Percentiles rank a stretch among this genome's conserved stretches.
These are phyloP conservation scores for Arabidopsis lyrata DNA, from an alignment of 441 rosid species.

Conservation along the genomic window DNA sequence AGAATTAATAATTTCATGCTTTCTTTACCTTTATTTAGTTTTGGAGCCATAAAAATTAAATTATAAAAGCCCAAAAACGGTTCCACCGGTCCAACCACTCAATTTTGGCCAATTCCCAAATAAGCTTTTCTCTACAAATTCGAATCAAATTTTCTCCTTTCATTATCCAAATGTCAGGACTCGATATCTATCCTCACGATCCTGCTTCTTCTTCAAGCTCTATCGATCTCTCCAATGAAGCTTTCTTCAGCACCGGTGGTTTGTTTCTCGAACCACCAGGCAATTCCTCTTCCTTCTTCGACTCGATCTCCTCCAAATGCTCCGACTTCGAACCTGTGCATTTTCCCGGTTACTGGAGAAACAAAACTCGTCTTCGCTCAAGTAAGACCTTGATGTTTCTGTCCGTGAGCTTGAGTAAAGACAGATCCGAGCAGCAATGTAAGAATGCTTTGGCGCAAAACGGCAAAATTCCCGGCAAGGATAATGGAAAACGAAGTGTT, in stretches of 20 bases:
- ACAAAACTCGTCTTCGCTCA: slow-evolving; percentile 33
- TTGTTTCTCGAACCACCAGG: slow-evolving; percentile 65
- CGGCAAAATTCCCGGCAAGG: slow-evolving; percentile 35
- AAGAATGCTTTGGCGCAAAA: slow-evolving; percentile 45
- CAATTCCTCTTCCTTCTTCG: slow-evolving; percentile 57
- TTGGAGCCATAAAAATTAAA: slow-evolving; percentile 6
- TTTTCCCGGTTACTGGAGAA: slow-evolving; percentile 38
- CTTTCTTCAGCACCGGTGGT: slow-evolving; percentile 57
- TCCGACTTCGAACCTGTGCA: slow-evolving; percentile 34
- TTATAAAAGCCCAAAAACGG: not conserved
- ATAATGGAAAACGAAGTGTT: slow-evolving; percentile 44
- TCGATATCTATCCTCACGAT: slow-evolving; percentile 42
- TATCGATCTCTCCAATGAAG: slow-evolving; percentile 37
- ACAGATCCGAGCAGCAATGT: slow-evolving; percentile 46
- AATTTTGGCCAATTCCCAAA: slow-evolving; percentile 1
- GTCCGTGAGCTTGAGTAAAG: slow-evolving; percentile 66
- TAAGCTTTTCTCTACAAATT: slow-evolving; percentile 7
- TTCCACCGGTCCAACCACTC: slow-evolving; percentile 22
- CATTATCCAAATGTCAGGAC: slow-evolving; percentile 47
- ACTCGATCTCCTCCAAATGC: slow-evolving; percentile 47
- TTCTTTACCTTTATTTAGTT: slow-evolving; percentile 8
- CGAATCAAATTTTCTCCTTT: not conserved
- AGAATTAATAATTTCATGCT: slow-evolving; percentile 62
- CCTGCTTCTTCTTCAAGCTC: slow-evolving; percentile 35
- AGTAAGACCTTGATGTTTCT: slow-evolving; percentile 45